Base-by-base conservation (phyloP, 2,329 filamentous ascomycete genomes). In the Exophiala viscosa region DNA sequence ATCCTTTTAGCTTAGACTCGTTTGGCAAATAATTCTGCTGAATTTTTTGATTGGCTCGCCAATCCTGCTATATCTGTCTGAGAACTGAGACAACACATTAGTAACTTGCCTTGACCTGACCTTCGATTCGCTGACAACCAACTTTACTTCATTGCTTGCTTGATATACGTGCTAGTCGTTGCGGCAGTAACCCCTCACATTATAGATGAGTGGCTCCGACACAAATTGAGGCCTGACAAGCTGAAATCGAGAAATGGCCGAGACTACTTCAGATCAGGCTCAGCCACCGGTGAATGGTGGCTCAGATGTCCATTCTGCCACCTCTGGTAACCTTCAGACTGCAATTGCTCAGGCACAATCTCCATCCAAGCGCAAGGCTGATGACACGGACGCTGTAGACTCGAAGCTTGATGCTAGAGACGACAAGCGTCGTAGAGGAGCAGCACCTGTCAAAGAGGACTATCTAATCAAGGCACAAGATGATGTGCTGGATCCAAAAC, bases 371-470 rank as follows among this genome's bases (percentile, higher is more conserved):
- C 72, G 79, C 60, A 87, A 80, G 69, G 66, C 81, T 46, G 75
- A 80, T 5, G 66, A 68, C 18, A n/a, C 60, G 2, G 50, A 62
- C 1, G 28, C 57, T 11, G 41, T 59, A 28, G 65, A 67, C 11
- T 33, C 44, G 38, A 62, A 62, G 5, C 55, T 64, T 14, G 62
- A 67, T 45, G 60, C 56, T 14, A 62, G 67, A 51, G 62, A 60
- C 33, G 55, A 62, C 39, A 69, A 71, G 55, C 65, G 71, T 31
- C 62, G 65, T 52, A 83, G 76, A 63, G 86, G 85, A 20, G 73
- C 85, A 48, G 86, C 87, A 15, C 81, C 83, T 7, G 81, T 91
- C 68, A 90, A 90, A 70, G 76, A 80, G 65, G 87, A 90, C 82
- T 88, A 71, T 69, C 78, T 71, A 1, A 56, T 68, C 23, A 59